Evolutionary conservation across 345 rosid genomes (phyloP).

Genomic region (Eucalyptus cloeziana): DNA sequence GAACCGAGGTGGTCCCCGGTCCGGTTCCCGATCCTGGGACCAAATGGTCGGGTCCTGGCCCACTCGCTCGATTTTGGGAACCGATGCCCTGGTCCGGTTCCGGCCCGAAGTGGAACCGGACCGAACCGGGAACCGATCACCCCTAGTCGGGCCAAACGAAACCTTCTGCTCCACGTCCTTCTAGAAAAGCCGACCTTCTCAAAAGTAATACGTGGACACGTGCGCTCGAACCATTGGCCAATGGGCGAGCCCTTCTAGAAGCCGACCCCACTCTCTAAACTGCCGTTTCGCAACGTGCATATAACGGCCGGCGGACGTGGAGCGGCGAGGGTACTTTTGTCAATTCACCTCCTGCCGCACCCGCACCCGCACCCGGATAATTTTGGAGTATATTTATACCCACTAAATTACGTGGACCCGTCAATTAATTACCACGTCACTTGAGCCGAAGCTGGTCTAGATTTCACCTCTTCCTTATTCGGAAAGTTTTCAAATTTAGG

Average conservation of each 20-base stretch:
- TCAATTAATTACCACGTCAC: not conserved
- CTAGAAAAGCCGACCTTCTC: not conserved
- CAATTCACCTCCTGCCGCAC: not conserved
- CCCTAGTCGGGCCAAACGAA: not conserved
- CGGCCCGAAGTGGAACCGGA: no score
- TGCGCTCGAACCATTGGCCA: not conserved
- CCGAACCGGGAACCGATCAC: no score
- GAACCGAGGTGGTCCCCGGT: no score
- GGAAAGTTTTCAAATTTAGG: not conserved
- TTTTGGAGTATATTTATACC: not conserved
- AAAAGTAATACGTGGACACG: not conserved
- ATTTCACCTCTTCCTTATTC: not conserved
- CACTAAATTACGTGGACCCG: not conserved
- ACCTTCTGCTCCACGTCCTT: not conserved
- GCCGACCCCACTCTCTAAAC: not conserved
- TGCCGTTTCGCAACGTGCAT: not conserved
- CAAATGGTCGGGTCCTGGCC: no score
- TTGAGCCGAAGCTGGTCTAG: not conserved
- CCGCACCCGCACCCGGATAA: accelerated
- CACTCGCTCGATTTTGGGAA: no score
- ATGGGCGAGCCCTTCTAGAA: not conserved
- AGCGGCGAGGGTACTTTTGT: not conserved
- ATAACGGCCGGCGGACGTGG: not conserved
- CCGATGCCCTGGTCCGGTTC: no score
- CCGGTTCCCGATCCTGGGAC: no score